Evolutionary conservation across 129 eudicot genomes (phyloP), one percentile per base, ranked within the genome.

Genomic region (Pittosporum tobira): DNA sequence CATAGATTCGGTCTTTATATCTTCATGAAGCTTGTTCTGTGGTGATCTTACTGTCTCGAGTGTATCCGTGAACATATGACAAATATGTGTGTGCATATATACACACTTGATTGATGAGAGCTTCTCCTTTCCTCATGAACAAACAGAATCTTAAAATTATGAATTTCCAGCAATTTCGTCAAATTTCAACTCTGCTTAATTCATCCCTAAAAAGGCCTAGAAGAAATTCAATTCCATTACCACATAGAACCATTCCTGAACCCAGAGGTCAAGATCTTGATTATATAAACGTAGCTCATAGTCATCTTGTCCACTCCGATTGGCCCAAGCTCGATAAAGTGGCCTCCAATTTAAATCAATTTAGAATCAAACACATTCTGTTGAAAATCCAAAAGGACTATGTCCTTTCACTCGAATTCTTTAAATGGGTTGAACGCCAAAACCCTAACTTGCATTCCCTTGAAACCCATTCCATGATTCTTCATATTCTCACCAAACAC

Each of bases 261-360:
- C 78, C 88, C 61, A 82, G 52, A 79, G 97, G 86, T 14, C 93
- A 82, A 63, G 87, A 89, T 57, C 87, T 82, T 44, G 97, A 89
- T 73, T 85, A 56, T 48, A 59, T 89, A 0, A 85, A 85, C 63
- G 70, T 89, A 65, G 87, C 81, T 23, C 87, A 89, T 61, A 82
- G 94, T 58, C 94, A 82, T 77, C 75, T 89, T 12, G 42, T 89
- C 1, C 82, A 89, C 69, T 82, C 95, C 12, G 95, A 89, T 57
- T 89, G 85, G 87, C 46, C 75, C 47, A 73, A 80, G 45, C 78
- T 89, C 5, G 65, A 80, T 38, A 77, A 63, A 13, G 57, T 89
- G 48, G 67, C 75, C 20, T 37, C 77, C 8, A 61, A 54, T 40
- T 50, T 85, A 38, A 60, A 73, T 30, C 68, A 85, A 3, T 85